Evolutionary conservation across 768 basidiomycete genomes (phyloP).

Genomic region (Lactarius hatsudake): DNA sequence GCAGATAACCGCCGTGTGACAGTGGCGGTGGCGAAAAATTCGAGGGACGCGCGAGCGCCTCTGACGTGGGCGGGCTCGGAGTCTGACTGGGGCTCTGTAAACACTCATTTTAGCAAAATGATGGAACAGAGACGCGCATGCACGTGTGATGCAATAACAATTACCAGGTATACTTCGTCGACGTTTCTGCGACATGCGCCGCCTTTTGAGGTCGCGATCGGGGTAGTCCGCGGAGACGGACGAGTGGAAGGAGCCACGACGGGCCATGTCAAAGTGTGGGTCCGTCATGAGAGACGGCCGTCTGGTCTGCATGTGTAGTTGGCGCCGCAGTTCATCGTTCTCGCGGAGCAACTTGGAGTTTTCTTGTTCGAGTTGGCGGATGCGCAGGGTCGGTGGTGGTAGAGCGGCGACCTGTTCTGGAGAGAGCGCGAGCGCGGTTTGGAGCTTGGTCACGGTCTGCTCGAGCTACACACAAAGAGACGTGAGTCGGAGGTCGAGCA

Average conservation of each 20-base stretch:
- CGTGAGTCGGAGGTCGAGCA: background rate
- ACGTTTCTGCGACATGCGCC: slow-evolving; percentile 32
- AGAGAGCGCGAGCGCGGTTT: slow-evolving; percentile 67
- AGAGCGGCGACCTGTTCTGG: slow-evolving; percentile 73
- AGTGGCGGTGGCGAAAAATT: slow-evolving; percentile 29
- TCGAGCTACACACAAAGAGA: slow-evolving; percentile 55
- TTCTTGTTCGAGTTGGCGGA: slow-evolving; percentile 82
- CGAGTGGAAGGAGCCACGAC: slow-evolving; percentile 23
- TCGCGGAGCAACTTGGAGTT: slow-evolving; percentile 67
- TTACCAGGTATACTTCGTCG: slow-evolving; percentile 34
- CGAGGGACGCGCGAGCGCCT: slow-evolving; percentile 26
- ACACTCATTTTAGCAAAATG: background rate
- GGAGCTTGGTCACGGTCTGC: slow-evolving; percentile 81
- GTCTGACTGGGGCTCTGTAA: slow-evolving; percentile 29
- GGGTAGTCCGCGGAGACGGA: slow-evolving; percentile 30
- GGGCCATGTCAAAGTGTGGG: slow-evolving; percentile 26
- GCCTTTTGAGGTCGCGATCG: slow-evolving; percentile 30
- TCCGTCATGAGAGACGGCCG: slow-evolving; percentile 26
- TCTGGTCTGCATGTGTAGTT: slow-evolving; percentile 41
- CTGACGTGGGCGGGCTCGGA: slow-evolving; percentile 33
- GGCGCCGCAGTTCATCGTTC: slow-evolving; percentile 69
- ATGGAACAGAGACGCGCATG: background rate
- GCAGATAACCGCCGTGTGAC: slow-evolving; percentile 22
- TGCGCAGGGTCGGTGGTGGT: slow-evolving; percentile 69
- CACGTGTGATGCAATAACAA: background rate